Evolutionary conservation across 148 eudicot species (phyloP), one percentile per base, ranked within the genome.

Genomic region (Arctostaphylos glauca): DNA sequence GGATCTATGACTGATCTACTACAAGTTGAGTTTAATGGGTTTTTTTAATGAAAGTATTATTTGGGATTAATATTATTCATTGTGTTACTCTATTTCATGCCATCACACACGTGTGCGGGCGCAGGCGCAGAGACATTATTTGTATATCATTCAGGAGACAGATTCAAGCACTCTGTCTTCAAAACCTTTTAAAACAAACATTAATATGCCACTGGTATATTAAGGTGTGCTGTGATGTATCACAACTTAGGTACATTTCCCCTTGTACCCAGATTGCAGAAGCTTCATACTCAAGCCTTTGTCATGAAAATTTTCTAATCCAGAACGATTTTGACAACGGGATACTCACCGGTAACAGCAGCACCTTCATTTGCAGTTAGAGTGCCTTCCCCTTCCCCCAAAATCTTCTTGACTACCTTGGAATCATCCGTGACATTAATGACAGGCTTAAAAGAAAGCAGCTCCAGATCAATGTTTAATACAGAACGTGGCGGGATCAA

Each of bases 301-400:
- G 60, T 76, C 56, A 43, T 23, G 3, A 47, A 38, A 79, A 60
- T 2, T 60, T 78, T 23, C 13, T 21, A 60, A 46, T n/a, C 55
- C 55, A 46, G 54, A 79, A 60, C 21, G 47, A 62, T 58, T 58
- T 78, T 43, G 52, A 78, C 9, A 41, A 77, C 49, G n/a, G 59
- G 31, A 81, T 71, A 85, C 92, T 89, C 84, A 92, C 93, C 79
- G 5, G 88, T 89, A 5, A 92, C 93, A 83, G 84, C 53, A 82
- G 93, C 93, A 53, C 91, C 93, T 56, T 90, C 93, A 83, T 86
- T 84, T 80, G 93, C 93, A 67, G 87, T 80, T 60, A 85, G 77
- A 83, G 81, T 72, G 44, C 90, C 81, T 81, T 92, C 90, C 25
- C 92, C 95, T 83, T 90, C 95, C 84, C 88, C 86, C 53, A 92